Base-by-base conservation (phyloP, 1,284 basidiomycete genomes). In the Ceratobasidium sp. region DNA sequence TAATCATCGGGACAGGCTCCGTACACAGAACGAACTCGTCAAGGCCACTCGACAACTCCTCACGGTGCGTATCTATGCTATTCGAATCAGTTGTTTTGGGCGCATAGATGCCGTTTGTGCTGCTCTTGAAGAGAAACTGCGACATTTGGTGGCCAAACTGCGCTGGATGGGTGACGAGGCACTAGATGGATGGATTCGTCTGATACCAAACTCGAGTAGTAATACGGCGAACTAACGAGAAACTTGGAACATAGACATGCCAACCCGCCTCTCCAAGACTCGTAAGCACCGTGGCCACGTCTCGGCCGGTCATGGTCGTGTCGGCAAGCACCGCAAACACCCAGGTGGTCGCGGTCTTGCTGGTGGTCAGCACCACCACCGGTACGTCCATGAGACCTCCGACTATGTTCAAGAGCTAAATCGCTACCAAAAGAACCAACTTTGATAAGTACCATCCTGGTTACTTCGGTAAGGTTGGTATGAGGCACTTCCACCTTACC, bases 331-430 rank as follows among this genome's bases (percentile, higher is more conserved):
- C 91, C 92, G 97, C 84, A 98, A 99, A 85, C 96, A 97, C 82
- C 97, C 97, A 75, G 97, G 97, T 87, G 97, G 97, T 94, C 94
- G 97, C 85, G 97, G 97, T 98, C 92, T 98, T 80, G 97, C 97
- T 86, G 97, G 97, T 96, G 97, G 97, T 90, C 88, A 92, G 85
- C 97, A 98, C 87, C 97, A 99, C 88, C 97, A 99, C 91, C 88
- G 97, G 92, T 93, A 80, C 79, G 90, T 86, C 46, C 55, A 21
- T 23, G 53, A 72, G 71, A 50, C 34, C 18, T 32, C 36, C 39
- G 36, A 46, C 53, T 26, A 46, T 16, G 26, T 60, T 30, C 14
- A n/a, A 10, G 12, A 45, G 32, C 39, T 14, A 18, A 21, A 58
- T 6, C 45, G 30, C 43, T 41, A 30, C 50, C 53, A 70, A 36